A percentile compares a stretch with the other conserved stretches of the same genome.
These are phyloP conservation scores for Paradendryphiella salina DNA, from an alignment of 2,329 filamentous ascomycete species.

Conservation along the genomic window DNA sequence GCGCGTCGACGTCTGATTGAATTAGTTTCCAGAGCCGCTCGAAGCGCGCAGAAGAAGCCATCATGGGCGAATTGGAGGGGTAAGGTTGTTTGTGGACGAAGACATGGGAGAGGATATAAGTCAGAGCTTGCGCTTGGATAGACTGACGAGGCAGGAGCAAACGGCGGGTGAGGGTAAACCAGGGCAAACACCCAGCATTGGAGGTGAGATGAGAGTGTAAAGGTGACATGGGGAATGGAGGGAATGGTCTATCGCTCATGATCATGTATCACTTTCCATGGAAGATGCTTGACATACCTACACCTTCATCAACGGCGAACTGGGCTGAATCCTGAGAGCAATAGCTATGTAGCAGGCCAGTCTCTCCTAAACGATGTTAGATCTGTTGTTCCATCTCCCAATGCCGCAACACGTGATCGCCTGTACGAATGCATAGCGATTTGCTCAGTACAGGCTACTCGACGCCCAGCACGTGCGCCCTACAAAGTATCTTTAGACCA, in stretches of 20 bases:
- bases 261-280: background rate
- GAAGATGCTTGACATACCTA: no score
- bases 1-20: slow-evolving; percentile 27
- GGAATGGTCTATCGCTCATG: background rate
- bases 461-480: no score
- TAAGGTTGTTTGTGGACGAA: background rate
- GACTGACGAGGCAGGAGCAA: slow-evolving; percentile 15
- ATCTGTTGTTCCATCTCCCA: no score
- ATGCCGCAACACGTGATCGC: no score
- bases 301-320: no score
- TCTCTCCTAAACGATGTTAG: no score
- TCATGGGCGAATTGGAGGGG: slow-evolving; percentile 13
- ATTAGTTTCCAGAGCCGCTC: slow-evolving; percentile 28
- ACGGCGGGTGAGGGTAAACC: background rate
- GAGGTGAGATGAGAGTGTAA: background rate
- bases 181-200: background rate
- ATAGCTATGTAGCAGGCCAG: no score
- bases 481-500: no score
- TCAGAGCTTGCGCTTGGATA: slow-evolving; percentile 1
- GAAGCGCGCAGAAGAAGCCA: slow-evolving; percentile 30
- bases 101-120: background rate
- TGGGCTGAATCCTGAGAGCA: no score
- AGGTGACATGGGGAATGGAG: background rate
- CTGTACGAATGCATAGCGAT: no score
- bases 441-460: no score